These are phyloP conservation scores for Corylus heterophylla DNA, from an alignment of 306 rosid species.

Conservation along the genomic window DNA sequence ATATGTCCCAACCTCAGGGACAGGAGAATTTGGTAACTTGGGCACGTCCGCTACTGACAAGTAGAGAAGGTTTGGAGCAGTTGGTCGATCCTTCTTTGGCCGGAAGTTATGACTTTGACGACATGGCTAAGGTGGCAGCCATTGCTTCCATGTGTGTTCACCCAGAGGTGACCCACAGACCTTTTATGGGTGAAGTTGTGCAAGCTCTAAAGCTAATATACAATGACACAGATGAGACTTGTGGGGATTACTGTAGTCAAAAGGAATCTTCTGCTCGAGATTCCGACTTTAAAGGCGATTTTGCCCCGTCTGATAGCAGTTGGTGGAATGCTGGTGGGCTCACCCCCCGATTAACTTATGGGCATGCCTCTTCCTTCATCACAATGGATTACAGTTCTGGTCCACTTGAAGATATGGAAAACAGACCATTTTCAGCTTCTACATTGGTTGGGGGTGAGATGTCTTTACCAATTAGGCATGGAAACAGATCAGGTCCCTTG, in stretches of 20 bases:
- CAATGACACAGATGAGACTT: slow-evolving; percentile 67
- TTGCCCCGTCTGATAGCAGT: slow-evolving; percentile 69
- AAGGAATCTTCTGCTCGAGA: slow-evolving; percentile 75
- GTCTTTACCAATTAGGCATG: slow-evolving; percentile 65
- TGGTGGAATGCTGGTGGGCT: slow-evolving; percentile 77
- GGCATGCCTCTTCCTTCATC: slow-evolving; percentile 64
- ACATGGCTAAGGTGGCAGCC: slow-evolving; percentile 94
- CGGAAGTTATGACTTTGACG: slow-evolving; percentile 75
- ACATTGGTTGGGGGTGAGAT: slow-evolving; percentile 56
- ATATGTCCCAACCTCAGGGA: slow-evolving; percentile 83
- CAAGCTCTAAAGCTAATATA: slow-evolving; percentile 92
- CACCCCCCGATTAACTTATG: slow-evolving; percentile 54
- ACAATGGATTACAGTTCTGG: slow-evolving; percentile 95
- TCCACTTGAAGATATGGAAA: slow-evolving; percentile 71
- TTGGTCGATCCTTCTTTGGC: slow-evolving; percentile 82
- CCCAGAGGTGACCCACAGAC: slow-evolving; percentile 77
- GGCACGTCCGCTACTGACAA: slow-evolving; percentile 80
- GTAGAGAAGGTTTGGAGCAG: slow-evolving; percentile 78
- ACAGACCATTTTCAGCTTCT: slow-evolving; percentile 72
- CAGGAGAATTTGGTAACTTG: slow-evolving; percentile 86
- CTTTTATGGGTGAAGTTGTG: slow-evolving; percentile 99
- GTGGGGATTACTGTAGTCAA: slow-evolving; percentile 69
- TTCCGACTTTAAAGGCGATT: slow-evolving; percentile 69
- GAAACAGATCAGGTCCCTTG: slow-evolving; percentile 86
- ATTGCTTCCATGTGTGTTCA: slow-evolving; percentile 96